Base-by-base conservation (phyloP, 176 grass and related monocot genomes). In the Miscanthus lutarioriparius region DNA sequence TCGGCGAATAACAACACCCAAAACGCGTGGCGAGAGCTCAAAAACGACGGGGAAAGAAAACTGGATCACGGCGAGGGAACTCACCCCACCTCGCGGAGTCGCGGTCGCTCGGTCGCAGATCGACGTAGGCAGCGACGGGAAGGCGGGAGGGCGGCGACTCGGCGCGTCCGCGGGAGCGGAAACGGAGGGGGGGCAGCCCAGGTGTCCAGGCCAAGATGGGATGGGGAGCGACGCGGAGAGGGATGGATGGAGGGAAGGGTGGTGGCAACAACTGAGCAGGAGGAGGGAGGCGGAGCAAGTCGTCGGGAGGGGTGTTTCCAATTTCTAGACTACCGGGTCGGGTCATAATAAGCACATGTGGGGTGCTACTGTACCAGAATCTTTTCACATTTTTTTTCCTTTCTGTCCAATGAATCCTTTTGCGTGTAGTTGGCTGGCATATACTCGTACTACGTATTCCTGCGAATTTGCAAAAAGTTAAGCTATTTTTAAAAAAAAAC, bases 231-330 rank as follows among this genome's bases (percentile, higher is more conserved):
- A 74, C 41, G 72, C 23, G 47, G 35, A 54, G 45, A 11, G 25
- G n/a, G n/a, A n/a, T n/a, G 59, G 3, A 51, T 27, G 36, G 54
- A 1, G 0, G 17, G 40, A 19, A 10, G 41, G 78, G 44, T 68
- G 78, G 78, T 65, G 49, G 16, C 70, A 74, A 48, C 23, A 63
- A 23, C 40, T 33, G 39, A 22, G n/a, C n/a, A n/a, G n/a, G 74
- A 14, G 68, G 8, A n/a, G 7, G 38, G 25, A 30, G 17, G 77
- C 13, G 58, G 23, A 89, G 69, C 82, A 84, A 53, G 76, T 81
- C 87, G 87, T 70, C 78, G 78, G 78, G 75, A 5, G 25, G 67
- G 64, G n/a, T n/a, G n/a, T n/a, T n/a, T n/a, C n/a, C n/a, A n/a
- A n/a, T n/a, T n/a, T n/a, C n/a, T n/a, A n/a, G n/a, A n/a, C n/a